Evolutionary conservation across 129 eudicot genomes (phyloP), one percentile per base, ranked within the genome.

Genomic region (Lactuca sativa): DNA sequence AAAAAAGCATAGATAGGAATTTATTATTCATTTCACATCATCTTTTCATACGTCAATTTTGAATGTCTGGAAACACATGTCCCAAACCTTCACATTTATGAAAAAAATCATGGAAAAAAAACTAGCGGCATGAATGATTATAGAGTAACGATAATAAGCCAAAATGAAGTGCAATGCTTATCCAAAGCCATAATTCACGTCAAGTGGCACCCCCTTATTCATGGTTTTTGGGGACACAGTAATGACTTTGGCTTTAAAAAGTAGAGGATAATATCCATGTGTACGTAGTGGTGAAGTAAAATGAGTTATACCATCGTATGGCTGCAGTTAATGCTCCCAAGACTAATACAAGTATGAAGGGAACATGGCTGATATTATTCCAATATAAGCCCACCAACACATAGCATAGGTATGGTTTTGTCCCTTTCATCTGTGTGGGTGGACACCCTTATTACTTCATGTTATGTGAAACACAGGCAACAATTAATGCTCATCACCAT

Each of bases 241-340:
- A 61, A 76, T 74, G 66, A 69, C 16, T 25, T 69, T 61, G 14
- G 75, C 80, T 60, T 67, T 68, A 37, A 76, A 76, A 76, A 76
- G 80, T 52, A 30, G 30, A 25, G 49, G 61, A 76, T 76, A 62
- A 61, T 69, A 69, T 76, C 25, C 17, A 76, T 62, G 64, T 60
- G 80, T 76, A 76, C 80, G 75, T 76, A 76, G 56, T 76, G 75
- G 64, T 52, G 80, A 76, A 76, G 80, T 75, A 60, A 76, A 51
- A 68, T 75, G 78, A 64, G 58, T 55, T 54, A 54, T 58, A 70
- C 57, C 56, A 74, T 64, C 54, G 72, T 30, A 37, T 56, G 69
- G 48, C 55, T 67, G 34, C 11, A 75, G 62, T 75, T 67, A 67
- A 67, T 75, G 74, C 63, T 17, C 25, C 34, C 48, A 64, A 58